Percentiles rank a stretch among this genome's conserved stretches.
These are phyloP conservation scores for Oemleria cerasiformis DNA, from an alignment of 306 rosid genomes.

Conservation along the genomic window DNA sequence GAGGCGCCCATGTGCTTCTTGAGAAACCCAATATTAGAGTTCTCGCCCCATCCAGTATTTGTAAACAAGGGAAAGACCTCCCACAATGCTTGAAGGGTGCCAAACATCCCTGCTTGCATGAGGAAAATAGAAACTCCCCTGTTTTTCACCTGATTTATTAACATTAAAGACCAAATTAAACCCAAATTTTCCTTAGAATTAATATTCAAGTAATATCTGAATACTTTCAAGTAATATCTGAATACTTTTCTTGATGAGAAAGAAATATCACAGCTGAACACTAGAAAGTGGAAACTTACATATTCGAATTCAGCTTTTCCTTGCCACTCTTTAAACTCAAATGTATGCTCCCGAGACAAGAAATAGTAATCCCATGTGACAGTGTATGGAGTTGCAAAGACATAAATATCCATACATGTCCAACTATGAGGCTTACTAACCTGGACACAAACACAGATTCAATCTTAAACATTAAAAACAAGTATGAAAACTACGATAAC, in stretches of 20 bases:
- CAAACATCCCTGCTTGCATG: constrained; percentile 90
- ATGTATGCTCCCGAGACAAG: constrained; percentile 83
- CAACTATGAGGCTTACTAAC: constrained; percentile 83
- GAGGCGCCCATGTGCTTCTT: constrained; percentile 86
- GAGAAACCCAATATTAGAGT: constrained; percentile 67
- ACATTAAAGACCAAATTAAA: constrained; percentile 22
- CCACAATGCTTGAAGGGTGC: constrained; percentile 79
- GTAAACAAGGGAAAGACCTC: constrained; percentile 86
- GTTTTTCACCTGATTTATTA: constrained; percentile 61
- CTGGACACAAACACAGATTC: constrained; percentile 41
- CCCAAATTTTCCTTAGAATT: constrained; percentile 18
- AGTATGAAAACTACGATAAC: neutral
- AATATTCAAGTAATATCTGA: constrained; percentile 6
- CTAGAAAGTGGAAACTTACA: constrained; percentile 54
- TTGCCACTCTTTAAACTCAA: constrained; percentile 75
- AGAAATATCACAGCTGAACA: neutral
- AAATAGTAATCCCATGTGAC: constrained; percentile 96
- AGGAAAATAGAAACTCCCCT: constrained; percentile 88
- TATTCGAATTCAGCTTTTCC: constrained; percentile 84
- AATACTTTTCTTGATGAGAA: neutral
- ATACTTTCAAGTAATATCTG: constrained; percentile 3
- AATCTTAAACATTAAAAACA: neutral
- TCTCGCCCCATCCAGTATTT: constrained; percentile 92
- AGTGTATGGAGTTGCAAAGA: constrained; percentile 94
- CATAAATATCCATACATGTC: constrained; percentile 86